These are phyloP conservation scores for Exserohilum rostratum DNA, from an alignment of 2,329 filamentous ascomycete genomes.

Conservation along the genomic window DNA sequence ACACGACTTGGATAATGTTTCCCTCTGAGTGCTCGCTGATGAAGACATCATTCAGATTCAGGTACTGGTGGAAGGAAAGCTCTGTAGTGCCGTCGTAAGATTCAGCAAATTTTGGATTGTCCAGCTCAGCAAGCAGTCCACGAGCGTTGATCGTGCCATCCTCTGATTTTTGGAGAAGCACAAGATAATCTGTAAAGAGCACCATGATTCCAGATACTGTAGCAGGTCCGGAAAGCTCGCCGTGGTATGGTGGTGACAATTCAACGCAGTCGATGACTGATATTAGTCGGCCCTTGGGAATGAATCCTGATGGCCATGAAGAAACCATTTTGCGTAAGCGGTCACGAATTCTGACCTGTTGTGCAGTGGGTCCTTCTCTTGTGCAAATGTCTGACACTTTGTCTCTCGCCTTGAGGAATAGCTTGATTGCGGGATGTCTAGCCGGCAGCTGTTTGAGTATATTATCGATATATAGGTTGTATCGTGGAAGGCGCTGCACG, in stretches of 20 bases:
- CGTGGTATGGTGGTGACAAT: conserved; percentile 72
- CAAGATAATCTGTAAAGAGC: conserved; percentile 81
- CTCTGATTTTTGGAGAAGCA: conserved; percentile 74
- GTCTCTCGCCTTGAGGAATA: conserved; percentile 86
- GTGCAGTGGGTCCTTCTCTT: conserved; percentile 73
- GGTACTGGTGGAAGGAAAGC: conserved; percentile 75
- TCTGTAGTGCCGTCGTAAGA: conserved; percentile 54
- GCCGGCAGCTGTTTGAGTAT: conserved; percentile 86
- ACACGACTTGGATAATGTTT: conserved; percentile 70
- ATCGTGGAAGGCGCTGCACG: conserved; percentile 90
- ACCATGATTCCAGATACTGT: conserved; percentile 71
- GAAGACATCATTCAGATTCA: conserved; percentile 71
- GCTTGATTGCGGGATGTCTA: conserved; percentile 81
- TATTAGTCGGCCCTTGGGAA: conserved; percentile 78
- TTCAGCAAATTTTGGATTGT: conserved; percentile 68
- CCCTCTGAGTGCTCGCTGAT: conserved; percentile 71
- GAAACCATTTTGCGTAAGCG: conserved; percentile 78
- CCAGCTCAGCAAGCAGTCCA: conserved; percentile 81
- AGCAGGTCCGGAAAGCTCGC: conserved; percentile 54
- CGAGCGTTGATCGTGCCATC: conserved; percentile 71
- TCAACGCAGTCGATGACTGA: conserved; percentile 81
- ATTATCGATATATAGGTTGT: conserved; percentile 95
- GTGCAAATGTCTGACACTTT: conserved; percentile 97
- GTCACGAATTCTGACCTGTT: conserved; percentile 75
- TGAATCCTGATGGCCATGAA: conserved; percentile 74